phyloP scores from a whole-genome alignment of 2,329 filamentous ascomycete genomes.

The Akanthomyces uredinophilus region DNA sequence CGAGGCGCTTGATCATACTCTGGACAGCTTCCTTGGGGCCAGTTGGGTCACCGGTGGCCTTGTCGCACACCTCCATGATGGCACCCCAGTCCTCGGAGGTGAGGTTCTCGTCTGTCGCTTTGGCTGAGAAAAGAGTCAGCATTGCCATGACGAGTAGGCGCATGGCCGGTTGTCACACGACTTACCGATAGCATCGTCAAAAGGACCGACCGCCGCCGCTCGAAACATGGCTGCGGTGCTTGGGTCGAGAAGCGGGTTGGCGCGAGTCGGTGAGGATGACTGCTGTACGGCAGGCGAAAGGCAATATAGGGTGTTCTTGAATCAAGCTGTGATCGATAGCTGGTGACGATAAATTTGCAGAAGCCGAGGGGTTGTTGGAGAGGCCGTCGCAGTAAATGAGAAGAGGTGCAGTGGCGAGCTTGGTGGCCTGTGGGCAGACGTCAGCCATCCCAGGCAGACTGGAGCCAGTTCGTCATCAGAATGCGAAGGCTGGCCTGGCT shows the following conservation, averaged over 20 bases:
- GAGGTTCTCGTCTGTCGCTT: slow-evolving; percentile 95
- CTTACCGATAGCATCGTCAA: slow-evolving; percentile 56
- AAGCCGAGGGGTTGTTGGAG: not conserved
- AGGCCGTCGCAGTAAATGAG: not conserved
- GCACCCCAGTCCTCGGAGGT: slow-evolving; percentile 71
- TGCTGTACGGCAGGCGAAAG: not conserved
- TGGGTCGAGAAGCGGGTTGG: slow-evolving; percentile 9
- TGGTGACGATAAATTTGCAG: not conserved
- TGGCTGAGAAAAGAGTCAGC: slow-evolving; percentile 38
- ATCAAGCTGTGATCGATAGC: not conserved
- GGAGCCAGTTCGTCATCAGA: slow-evolving; percentile 15
- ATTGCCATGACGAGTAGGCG: slow-evolving; percentile 3
- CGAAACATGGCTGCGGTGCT: slow-evolving; percentile 47
- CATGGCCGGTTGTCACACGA: slow-evolving; percentile 18
- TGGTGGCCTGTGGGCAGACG: slow-evolving; percentile 4
- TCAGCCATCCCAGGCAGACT: slow-evolving; percentile 11
- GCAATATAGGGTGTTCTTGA: not conserved
- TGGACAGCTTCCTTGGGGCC: slow-evolving; percentile 79
- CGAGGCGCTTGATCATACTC: slow-evolving; percentile 84
- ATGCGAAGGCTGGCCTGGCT: slow-evolving; percentile 9
- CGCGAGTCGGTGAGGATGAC: not conserved
- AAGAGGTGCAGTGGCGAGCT: slow-evolving; percentile 15
- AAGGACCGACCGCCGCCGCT: slow-evolving; percentile 52
- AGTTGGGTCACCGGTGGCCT: slow-evolving; percentile 48
- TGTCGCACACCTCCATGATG: slow-evolving; percentile 60